Conservation (phyloP, 2,329 filamentous ascomycete genomes). For the Ceratocystis variospora region DNA sequence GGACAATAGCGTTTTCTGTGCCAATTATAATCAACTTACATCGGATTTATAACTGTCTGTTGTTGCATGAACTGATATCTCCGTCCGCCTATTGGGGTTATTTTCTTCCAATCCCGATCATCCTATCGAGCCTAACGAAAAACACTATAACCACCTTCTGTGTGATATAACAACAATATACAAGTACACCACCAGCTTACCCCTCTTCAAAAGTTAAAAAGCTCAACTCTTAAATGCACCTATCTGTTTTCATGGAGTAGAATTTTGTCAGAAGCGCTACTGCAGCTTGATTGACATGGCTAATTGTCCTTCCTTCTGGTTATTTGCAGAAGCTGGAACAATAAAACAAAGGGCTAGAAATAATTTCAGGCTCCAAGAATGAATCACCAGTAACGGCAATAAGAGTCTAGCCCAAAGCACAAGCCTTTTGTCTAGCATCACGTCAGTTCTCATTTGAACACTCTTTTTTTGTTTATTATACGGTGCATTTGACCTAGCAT, state of each 20-base stretch:
- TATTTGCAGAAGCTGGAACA: too few relatives aligned
- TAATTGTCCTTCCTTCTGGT: neutral
- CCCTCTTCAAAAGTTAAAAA: neutral
- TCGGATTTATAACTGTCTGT: too few relatives aligned
- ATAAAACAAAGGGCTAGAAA: neutral
- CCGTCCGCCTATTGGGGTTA: too few relatives aligned
- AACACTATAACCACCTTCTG: too few relatives aligned
- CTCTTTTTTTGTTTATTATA: neutral
- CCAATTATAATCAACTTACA: too few relatives aligned
- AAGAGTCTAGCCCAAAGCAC: neutral
- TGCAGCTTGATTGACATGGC: neutral
- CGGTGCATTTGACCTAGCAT: neutral
- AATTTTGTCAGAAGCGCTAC: neutral
- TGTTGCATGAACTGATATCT: too few relatives aligned
- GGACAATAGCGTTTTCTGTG: too few relatives aligned
- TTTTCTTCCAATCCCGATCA: too few relatives aligned
- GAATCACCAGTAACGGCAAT: neutral
- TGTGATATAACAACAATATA: neutral
- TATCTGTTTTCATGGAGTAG: neutral
- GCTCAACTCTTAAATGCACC: conserved; percentile 8
- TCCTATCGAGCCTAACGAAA: neutral
- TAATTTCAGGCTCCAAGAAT: neutral
- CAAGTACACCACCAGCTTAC: neutral
- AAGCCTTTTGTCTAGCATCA: neutral
- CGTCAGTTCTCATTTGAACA: too few relatives aligned